phyloP scores from a whole-genome alignment of 257 asterid species.

The Solanum lignicaule region DNA sequence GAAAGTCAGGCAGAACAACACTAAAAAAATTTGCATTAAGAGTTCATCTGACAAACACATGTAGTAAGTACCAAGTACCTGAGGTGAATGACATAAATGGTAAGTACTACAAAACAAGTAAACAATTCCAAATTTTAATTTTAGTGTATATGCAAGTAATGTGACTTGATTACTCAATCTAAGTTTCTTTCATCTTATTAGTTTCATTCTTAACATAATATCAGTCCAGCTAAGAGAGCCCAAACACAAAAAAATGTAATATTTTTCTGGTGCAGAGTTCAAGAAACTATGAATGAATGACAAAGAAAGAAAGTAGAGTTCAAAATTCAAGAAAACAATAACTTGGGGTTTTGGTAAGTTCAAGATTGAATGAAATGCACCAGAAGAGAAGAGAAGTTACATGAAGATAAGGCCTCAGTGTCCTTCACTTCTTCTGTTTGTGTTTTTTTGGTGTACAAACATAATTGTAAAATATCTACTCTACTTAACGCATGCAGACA shows the following conservation, averaged over 20 bases:
- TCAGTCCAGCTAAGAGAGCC: neutral
- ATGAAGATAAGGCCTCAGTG: neutral
- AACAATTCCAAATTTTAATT: neutral
- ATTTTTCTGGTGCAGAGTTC: neutral
- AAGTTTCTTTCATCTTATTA: too few species aligned
- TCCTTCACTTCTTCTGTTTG: neutral
- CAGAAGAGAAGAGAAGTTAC: neutral
- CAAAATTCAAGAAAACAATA: neutral
- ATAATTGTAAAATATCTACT: neutral
- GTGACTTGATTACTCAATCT: neutral
- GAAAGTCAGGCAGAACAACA: too few species aligned
- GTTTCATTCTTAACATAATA: too few species aligned
- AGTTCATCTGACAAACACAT: neutral
- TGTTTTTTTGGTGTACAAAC: neutral
- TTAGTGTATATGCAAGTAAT: neutral
- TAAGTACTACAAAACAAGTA: neutral
- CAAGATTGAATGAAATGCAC: neutral
- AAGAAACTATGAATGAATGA: neutral
- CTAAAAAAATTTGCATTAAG: neutral
- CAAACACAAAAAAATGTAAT: neutral
- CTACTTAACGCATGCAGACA: neutral
- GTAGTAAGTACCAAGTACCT: neutral
- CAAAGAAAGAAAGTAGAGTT: neutral
- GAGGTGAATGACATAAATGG: neutral
- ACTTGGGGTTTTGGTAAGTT: neutral